Percentiles rank a stretch among this genome's conserved stretches.
Evolutionary conservation across 768 basidiomycete genomes (phyloP).

Genomic region (Termitomyces bulborhizus): DNA sequence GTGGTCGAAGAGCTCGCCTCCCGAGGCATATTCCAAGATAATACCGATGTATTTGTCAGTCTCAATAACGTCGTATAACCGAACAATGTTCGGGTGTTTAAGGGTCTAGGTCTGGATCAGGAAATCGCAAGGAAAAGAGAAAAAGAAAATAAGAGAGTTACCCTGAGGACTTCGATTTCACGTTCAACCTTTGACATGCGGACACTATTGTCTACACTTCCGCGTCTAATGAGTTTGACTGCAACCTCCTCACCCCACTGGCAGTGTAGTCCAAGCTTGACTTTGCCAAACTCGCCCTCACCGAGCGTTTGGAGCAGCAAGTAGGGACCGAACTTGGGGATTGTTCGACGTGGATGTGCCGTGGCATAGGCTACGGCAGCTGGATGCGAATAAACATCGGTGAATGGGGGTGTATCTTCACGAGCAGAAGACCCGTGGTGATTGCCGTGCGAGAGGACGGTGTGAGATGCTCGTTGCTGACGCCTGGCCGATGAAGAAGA

Average conservation of each 20-base stretch:
- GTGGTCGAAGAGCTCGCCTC: constrained; percentile 98
- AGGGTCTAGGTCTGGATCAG: constrained; percentile 52
- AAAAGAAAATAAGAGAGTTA: constrained; percentile 30
- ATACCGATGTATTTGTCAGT: constrained; percentile 99
- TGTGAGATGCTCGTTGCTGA: constrained; percentile 70
- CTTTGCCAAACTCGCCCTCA: constrained; percentile 98
- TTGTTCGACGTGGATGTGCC: constrained; percentile 78
- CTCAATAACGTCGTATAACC: constrained; percentile 97
- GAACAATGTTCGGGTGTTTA: constrained; percentile 97
- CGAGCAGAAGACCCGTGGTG: constrained; percentile 24
- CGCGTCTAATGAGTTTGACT: constrained; percentile 91
- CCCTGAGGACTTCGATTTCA: constrained; percentile 95
- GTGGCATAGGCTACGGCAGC: constrained; percentile 79
- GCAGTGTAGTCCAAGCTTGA: constrained; percentile 92
- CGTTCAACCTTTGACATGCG: constrained; percentile 94
- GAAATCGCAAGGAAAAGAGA: background rate
- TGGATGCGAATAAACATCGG: constrained; percentile 80
- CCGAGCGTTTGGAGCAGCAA: constrained; percentile 93
- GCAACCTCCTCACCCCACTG: constrained; percentile 98
- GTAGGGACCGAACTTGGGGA: constrained; percentile 94
- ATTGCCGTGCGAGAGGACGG: constrained; percentile 45
- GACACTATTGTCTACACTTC: constrained; percentile 81
- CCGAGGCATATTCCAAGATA: constrained; percentile 96
- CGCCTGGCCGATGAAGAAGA: constrained; percentile 34
- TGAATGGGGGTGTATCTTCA: constrained; percentile 44